Evolutionary conservation across 1,284 basidiomycete species (phyloP), one percentile per base, ranked within the genome.

Genomic region (Microstroma glucosiphilum): DNA sequence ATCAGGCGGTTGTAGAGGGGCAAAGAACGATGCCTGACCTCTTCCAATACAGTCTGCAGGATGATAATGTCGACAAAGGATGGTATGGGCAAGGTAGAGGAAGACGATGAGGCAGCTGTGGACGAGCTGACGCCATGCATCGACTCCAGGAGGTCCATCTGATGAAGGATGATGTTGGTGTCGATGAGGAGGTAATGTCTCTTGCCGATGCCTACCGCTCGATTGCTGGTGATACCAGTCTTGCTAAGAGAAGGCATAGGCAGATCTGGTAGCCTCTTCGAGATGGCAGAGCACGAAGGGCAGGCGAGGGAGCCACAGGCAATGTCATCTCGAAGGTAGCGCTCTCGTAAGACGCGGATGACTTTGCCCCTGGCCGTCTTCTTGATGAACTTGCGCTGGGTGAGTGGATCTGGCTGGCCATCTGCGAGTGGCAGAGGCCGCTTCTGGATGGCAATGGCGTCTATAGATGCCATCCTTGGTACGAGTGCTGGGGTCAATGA

Each of bases 321-420:
- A 41, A 97, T 89, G 76, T 97, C 92, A 70, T 92, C 88, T 46
- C 96, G 85, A 2, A 97, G 86, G 80, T 98, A 99, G 67, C 92
- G 84, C 81, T 99, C 94, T 48, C 92, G 85, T n/a, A 97, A 83
- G 61, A 97, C 92, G 83, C 92, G 94, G 75, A 92, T 86, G 37
- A 99, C 91, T 78, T 94, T 96, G 25, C 96, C 94, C 64, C 86
- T 82, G 0, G 90, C 90, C 0, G 96, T 97, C 82, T 98, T 98
- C 60, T 80, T 73, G 59, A 76, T 69, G 66, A 75, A 80, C 58
- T 75, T 69, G 59, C 58, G 66, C 49, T 68, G 65, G 13, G 71
- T 59, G 7, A 69, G 68, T 26, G 65, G 69, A 56, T 65, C 58
- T 61, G 69, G 64, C 7, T 64, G 63, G 30, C 66, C 70, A 19